These are phyloP conservation scores for Globisporangium barbulae DNA, from an alignment of 352 stramenopile genomes.

Conservation along the genomic window DNA sequence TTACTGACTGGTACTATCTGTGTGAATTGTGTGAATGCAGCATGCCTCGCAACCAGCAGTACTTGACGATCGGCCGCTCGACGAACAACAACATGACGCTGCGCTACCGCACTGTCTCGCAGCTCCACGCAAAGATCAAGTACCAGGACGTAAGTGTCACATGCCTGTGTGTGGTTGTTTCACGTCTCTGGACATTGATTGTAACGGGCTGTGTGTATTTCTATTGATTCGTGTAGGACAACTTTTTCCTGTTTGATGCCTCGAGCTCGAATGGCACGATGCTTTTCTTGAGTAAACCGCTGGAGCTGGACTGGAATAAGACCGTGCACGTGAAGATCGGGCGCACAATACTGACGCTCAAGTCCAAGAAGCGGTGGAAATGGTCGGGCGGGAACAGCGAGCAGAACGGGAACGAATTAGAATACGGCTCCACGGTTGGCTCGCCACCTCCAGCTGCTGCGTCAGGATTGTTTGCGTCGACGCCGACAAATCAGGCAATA, in stretches of 20 bases:
- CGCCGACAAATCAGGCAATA: slow-evolving; percentile 13
- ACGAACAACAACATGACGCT: slow-evolving; percentile 87
- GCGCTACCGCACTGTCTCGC: slow-evolving; percentile 81
- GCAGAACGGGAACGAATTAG: slow-evolving; percentile 29
- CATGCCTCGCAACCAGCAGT: slow-evolving; percentile 68
- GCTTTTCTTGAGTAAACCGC: slow-evolving; percentile 75
- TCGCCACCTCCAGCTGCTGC: not conserved
- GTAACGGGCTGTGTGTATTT: not conserved
- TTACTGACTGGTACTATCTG: slow-evolving; percentile 9
- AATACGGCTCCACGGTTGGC: not conserved
- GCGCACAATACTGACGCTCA: slow-evolving; percentile 79
- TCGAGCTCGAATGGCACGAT: slow-evolving; percentile 84
- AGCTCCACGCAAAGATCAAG: slow-evolving; percentile 81
- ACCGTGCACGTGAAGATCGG: slow-evolving; percentile 82
- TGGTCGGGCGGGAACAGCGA: slow-evolving; percentile 52
- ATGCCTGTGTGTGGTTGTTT: not conserved
- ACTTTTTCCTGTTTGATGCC: slow-evolving; percentile 76
- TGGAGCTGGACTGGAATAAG: slow-evolving; percentile 85
- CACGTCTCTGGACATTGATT: not conserved
- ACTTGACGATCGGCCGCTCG: slow-evolving; percentile 72
- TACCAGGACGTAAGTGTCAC: slow-evolving; percentile 64
- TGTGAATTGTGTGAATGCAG: slow-evolving; percentile 7
- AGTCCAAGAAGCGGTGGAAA: slow-evolving; percentile 84
- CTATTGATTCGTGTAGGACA: slow-evolving; percentile 34
- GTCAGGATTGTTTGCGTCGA: slow-evolving; percentile 6